A percentile compares a stretch with the other conserved stretches of the same genome.
Evolutionary conservation across 148 eudicot species (phyloP).

Genomic region (Amaranthus cruentus): DNA sequence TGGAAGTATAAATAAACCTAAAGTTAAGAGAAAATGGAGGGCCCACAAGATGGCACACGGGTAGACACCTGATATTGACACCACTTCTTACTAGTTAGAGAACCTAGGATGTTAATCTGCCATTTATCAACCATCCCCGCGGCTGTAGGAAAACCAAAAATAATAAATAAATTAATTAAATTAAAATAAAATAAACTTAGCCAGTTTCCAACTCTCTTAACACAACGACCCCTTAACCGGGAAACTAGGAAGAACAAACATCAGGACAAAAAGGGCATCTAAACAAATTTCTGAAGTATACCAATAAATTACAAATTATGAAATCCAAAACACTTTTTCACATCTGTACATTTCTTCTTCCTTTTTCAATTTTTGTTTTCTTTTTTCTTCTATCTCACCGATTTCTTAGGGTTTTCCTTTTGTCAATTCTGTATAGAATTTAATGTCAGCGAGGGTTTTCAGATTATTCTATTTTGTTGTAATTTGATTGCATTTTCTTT

Average conservation of each 20-base stretch:
- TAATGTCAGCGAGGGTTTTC: slow-evolving; percentile 3
- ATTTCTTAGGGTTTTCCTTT: slow-evolving; percentile 23
- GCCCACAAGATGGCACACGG: background rate
- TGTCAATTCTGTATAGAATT: background rate
- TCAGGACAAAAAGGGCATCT: background rate
- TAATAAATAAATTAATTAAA: too few species aligned
- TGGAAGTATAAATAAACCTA: too few species aligned
- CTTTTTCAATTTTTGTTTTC: background rate
- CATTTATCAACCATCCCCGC: slow-evolving; percentile 6
- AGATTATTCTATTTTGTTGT: background rate
- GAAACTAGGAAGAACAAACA: background rate
- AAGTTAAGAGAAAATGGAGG: too few species aligned
- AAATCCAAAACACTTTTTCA: too few species aligned
- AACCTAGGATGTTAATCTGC: slow-evolving; percentile 14
- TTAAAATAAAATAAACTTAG: too few species aligned
- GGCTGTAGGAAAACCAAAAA: slow-evolving; percentile 3
- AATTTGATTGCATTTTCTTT: background rate
- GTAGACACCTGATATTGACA: slow-evolving; percentile 8
- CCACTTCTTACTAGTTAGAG: slow-evolving; percentile 20
- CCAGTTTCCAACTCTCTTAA: too few species aligned
- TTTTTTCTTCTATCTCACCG: background rate
- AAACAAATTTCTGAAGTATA: too few species aligned
- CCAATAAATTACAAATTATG: too few species aligned
- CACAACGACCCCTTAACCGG: too few species aligned
- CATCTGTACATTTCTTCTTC: background rate